Percentiles rank a stretch among this genome's conserved stretches.
These are phyloP conservation scores for Ophiosphaerella herpotricha DNA, from an alignment of 2,329 filamentous ascomycete genomes.

Conservation along the genomic window DNA sequence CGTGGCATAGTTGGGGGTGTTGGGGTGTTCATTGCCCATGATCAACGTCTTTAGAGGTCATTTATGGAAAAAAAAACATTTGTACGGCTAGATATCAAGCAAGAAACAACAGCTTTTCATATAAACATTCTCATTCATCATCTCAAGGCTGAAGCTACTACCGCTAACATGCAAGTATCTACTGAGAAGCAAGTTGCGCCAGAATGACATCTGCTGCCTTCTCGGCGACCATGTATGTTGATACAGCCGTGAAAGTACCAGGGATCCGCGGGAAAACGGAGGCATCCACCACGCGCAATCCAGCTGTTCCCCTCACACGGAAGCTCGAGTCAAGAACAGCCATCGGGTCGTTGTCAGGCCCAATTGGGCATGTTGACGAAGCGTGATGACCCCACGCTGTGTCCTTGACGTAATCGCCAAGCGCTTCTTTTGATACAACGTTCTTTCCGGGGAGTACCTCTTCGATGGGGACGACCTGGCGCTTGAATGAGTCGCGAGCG, in stretches of 20 bases:
- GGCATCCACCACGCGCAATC: slow-evolving; percentile 55
- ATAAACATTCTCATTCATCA: too few relatives aligned
- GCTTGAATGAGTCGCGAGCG: slow-evolving; percentile 50
- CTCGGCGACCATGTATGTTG: slow-evolving; percentile 63
- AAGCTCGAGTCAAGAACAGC: slow-evolving; percentile 62
- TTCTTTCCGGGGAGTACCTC: slow-evolving; percentile 57
- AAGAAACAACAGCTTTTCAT: too few relatives aligned
- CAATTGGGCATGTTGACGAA: slow-evolving; percentile 63
- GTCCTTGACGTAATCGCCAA: slow-evolving; percentile 37
- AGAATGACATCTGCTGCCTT: slow-evolving; percentile 66
- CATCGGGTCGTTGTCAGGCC: slow-evolving; percentile 52
- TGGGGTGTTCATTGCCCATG: not conserved
- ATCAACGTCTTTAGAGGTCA: not conserved
- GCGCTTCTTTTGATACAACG: slow-evolving; percentile 42
- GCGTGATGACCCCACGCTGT: slow-evolving; percentile 58
- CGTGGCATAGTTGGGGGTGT: not conserved
- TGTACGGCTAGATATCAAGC: not conserved
- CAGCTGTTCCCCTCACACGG: slow-evolving; percentile 56
- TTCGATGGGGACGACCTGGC: slow-evolving; percentile 41
- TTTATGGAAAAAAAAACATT: not conserved
- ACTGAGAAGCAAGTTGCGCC: slow-evolving; percentile 6
- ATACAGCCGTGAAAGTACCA: slow-evolving; percentile 58
- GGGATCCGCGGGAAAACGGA: slow-evolving; percentile 46
- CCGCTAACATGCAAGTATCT: not conserved
- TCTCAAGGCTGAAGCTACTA: too few relatives aligned